A percentile compares a stretch with the other conserved stretches of the same genome.
These are phyloP conservation scores for Pythium sukuiense DNA, from an alignment of 352 stramenopile species.

Conservation along the genomic window DNA sequence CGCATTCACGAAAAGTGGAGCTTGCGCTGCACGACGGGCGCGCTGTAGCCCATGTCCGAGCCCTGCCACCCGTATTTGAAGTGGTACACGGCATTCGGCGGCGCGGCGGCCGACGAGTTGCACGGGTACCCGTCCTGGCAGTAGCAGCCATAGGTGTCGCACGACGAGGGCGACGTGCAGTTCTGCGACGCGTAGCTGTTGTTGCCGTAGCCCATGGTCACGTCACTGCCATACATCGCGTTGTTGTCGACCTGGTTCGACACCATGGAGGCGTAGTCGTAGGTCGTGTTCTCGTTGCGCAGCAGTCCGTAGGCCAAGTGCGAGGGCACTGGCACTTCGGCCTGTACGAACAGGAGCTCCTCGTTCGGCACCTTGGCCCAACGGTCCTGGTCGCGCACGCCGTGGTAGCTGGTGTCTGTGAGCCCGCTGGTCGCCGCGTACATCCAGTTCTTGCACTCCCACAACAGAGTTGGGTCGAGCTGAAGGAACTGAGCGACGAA, in stretches of 20 bases:
- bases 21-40: slow-evolving; percentile 27
- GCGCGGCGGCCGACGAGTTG: slow-evolving; percentile 30
- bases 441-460: slow-evolving; percentile 83
- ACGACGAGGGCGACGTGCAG: slow-evolving; percentile 55
- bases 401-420: slow-evolving; percentile 47
- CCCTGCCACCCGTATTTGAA: slow-evolving; percentile 85
- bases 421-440: slow-evolving; percentile 55
- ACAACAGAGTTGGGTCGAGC: slow-evolving; percentile 71
- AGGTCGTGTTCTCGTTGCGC: slow-evolving; percentile 43
- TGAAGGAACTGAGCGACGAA: slow-evolving; percentile 85
- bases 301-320: slow-evolving; percentile 64
- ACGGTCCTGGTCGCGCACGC: slow-evolving; percentile 53
- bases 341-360: slow-evolving; percentile 73
- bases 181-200: slow-evolving; percentile 40
- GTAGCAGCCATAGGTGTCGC: slow-evolving; percentile 65
- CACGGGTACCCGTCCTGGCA: slow-evolving; percentile 54
- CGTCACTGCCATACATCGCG: slow-evolving; percentile 30
- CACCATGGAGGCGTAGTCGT: slow-evolving; percentile 33
- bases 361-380: slow-evolving; percentile 70
- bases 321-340: slow-evolving; percentile 57
- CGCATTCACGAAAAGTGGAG: slow-evolving; percentile 30
- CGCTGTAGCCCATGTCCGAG: slow-evolving; percentile 40
- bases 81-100: slow-evolving; percentile 59
- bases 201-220: slow-evolving; percentile 25
- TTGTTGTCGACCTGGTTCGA: slow-evolving; percentile 25